Evolutionary conservation across 2,329 filamentous ascomycete genomes (phyloP).

Genomic region (Chaetomium globosum): DNA sequence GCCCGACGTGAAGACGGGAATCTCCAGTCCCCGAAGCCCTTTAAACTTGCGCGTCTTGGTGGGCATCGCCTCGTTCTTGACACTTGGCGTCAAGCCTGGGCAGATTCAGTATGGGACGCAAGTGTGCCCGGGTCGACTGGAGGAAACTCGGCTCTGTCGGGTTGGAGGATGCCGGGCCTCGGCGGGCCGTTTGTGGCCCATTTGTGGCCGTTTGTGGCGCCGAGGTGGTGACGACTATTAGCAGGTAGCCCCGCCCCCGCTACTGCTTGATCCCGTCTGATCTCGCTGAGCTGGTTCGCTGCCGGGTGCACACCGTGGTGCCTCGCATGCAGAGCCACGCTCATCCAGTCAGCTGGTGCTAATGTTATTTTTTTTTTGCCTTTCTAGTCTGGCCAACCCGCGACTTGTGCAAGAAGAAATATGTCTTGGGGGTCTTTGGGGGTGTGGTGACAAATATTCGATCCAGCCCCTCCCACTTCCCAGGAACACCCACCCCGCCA

Average conservation of each 20-base stretch:
- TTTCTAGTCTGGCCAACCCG: neutral
- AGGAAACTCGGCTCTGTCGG: constrained; percentile 17
- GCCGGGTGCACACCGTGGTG: too few relatives aligned
- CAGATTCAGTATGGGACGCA: constrained; percentile 2
- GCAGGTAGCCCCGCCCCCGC: constrained; percentile 1
- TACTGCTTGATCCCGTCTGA: neutral
- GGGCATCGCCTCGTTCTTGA: constrained; percentile 13
- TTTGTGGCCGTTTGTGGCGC: neutral
- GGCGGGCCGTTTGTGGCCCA: constrained; percentile 4
- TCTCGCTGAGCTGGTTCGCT: neutral
- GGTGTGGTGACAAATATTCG: constrained; percentile 5
- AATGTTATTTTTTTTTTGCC: neutral
- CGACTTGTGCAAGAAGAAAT: neutral
- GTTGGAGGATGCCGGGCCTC: constrained; percentile 10
- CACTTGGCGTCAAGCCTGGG: constrained; percentile 16
- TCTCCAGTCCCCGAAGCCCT: neutral
- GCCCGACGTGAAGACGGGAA: neutral
- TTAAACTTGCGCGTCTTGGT: constrained; percentile 13
- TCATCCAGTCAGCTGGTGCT: constrained; percentile 9
- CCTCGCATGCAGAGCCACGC: constrained; percentile 13
- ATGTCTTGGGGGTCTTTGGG: neutral
- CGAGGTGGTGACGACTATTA: neutral
- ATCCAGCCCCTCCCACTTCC: neutral
- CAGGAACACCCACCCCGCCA: neutral
- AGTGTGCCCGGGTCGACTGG: constrained; percentile 13